phyloP scores from a whole-genome alignment of 441 rosid genomes.

The Erysimum cheiri region DNA sequence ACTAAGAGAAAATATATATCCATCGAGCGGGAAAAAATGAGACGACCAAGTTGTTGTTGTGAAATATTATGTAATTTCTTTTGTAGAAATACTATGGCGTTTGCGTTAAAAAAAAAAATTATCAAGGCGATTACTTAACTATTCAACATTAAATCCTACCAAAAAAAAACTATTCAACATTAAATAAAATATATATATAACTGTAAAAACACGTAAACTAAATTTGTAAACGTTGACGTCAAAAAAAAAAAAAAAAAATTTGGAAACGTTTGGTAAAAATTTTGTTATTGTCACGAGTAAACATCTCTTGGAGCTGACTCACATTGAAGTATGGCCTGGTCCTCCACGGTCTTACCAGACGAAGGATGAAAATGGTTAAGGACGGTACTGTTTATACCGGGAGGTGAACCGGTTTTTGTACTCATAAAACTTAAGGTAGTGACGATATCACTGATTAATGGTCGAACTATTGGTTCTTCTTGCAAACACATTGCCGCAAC shows the following conservation, averaged over 20 bases:
- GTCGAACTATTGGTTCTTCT: slow-evolving; percentile 67
- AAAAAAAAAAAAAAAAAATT: not conserved
- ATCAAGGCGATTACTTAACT: not conserved
- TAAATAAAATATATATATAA: not conserved
- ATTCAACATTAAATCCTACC: too few relatives aligned
- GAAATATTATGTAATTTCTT: not conserved
- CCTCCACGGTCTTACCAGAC: not conserved
- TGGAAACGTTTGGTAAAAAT: not conserved
- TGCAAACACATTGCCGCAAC: slow-evolving; percentile 84
- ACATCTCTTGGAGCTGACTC: slow-evolving; percentile 9
- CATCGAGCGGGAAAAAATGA: too few relatives aligned
- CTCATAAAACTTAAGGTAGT: slow-evolving; percentile 63
- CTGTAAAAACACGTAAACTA: not conserved
- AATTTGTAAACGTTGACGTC: not conserved
- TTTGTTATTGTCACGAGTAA: not conserved
- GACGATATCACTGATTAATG: slow-evolving; percentile 75
- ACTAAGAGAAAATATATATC: too few relatives aligned
- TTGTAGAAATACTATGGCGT: not conserved
- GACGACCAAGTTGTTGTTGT: not conserved
- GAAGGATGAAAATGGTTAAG: not conserved
- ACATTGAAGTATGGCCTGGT: not conserved
- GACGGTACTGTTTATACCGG: not conserved
- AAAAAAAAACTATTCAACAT: not conserved
- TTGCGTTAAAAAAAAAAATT: not conserved
- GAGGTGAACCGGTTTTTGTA: not conserved